These are phyloP conservation scores for Nicotiana tabacum DNA, from an alignment of 257 asterid genomes.

Conservation along the genomic window DNA sequence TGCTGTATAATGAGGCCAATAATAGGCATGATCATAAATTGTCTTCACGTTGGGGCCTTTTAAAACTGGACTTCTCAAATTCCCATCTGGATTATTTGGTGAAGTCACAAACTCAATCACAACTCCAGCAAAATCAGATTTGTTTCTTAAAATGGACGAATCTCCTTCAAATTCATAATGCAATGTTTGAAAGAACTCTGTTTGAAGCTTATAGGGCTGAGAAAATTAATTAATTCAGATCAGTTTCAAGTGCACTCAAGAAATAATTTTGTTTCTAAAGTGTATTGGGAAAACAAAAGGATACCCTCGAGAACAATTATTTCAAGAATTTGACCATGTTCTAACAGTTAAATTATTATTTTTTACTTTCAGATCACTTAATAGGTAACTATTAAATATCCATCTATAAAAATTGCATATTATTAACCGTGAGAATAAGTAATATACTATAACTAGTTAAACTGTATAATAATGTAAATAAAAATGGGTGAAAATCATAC, in stretches of 20 bases:
- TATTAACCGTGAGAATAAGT: too few relatives aligned
- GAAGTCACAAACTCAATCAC: conserved; percentile 68
- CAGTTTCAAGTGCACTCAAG: not conserved
- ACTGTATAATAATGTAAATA: too few relatives aligned
- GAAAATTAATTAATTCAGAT: not conserved
- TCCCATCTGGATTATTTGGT: conserved; percentile 72
- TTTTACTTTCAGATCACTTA: too few relatives aligned
- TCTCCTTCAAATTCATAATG: conserved; percentile 50
- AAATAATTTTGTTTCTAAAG: not conserved
- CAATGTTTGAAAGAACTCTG: conserved; percentile 38
- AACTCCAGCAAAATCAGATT: conserved; percentile 19
- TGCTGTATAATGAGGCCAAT: conserved; percentile 78
- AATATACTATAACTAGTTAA: too few relatives aligned
- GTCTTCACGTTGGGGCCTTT: conserved; percentile 27
- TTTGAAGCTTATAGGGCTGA: conserved; percentile 53
- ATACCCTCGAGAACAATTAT: too few relatives aligned
- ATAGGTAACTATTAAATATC: too few relatives aligned
- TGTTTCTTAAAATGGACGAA: conserved; percentile 25
- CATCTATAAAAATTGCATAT: too few relatives aligned
- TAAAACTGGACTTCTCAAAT: conserved; percentile 32
- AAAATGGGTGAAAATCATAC: too few relatives aligned
- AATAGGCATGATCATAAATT: conserved; percentile 66
- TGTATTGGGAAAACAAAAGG: too few relatives aligned
- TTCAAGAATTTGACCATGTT: too few relatives aligned
- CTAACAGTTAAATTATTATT: too few relatives aligned